Evolutionary conservation across 345 rosid genomes (phyloP), one percentile per base, ranked within the genome.

Genomic region (Laguncularia racemosa): DNA sequence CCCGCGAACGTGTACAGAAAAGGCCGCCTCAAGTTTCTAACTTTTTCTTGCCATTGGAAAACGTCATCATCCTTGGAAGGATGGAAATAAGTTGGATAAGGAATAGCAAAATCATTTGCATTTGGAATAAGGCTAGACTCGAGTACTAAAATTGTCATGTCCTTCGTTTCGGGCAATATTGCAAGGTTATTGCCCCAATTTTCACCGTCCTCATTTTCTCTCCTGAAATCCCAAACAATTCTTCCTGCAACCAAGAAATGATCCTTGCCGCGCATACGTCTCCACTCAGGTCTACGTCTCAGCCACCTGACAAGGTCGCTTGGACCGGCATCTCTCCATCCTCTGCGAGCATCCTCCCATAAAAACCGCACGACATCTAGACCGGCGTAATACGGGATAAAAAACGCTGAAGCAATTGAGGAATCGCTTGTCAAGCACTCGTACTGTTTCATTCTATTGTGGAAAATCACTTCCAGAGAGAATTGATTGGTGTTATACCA

Each of bases 161-260:
- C 84, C 60, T 62, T 74, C 2, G 86, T 52, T 74, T 85, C 95
- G 0, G 91, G 84, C 46, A 85, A 63, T 45, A 80, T 66, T 86
- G 88, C 63, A 28, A 91, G 78, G 79, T 78, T 80, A 55, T 82
- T 85, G 0, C 95, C 96, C 97, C 96, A 85, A 20, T 81, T 82
- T 2, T 76, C 66, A 49, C 66, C 74, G 13, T 66, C 58, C 28
- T 67, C 71, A 0, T 76, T 75, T 15, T 73, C 73, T 59, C 96
- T 79, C 84, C 89, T 67, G 73, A 91, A 88, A 73, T 91, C 95
- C 96, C 91, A 88, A 16, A 84, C 78, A 47, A 86, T 78, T 4
- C 96, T 79, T 56, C 96, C 96, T 26, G 95, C 91, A 2, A 91
- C 89, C 77, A 88, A 38, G 69, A 91, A 88, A 82, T 91, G 96